Base-by-base conservation (phyloP, 148 eudicot species). In the Spergularia marina region DNA sequence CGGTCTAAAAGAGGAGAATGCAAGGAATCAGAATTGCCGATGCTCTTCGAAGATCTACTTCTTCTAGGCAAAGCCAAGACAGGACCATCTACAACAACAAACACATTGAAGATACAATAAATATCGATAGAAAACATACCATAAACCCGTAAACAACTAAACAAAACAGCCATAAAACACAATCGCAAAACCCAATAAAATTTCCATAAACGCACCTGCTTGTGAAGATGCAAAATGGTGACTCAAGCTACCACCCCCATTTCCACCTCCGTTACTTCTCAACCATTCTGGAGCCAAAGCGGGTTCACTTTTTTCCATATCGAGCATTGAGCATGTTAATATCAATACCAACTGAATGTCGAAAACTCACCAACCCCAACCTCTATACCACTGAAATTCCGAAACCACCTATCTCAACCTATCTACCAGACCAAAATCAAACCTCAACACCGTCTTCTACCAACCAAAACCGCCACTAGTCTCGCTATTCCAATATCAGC, bases 221-320 rank as follows among this genome's bases (percentile, higher is more conserved):
- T 74, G 87, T 15, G 70, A 84, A 25, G 82, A 76, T 18, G 83
- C 79, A 80, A 77, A 76, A 77, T 85, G 89, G 86, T 89, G 91
- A 84, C 59, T 64, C 34, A 91, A 77, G 80, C 77, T 74, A 76
- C 97, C 89, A 76, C 83, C 86, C 53, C 89, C 89, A 76, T 75
- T 76, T 80, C 83, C 76, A 81, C 85, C 86, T 79, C 98, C 98
- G 71, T 86, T 72, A 66, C 75, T 81, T 85, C 87, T 88, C 90
- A 93, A 68, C 98, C 98, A 93, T 88, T 93, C 90, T 54, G 98
- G 98, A 82, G 77, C 91, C 81, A 93, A 89, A 79, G 88, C 84
- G 60, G 94, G 98, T 84, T 93, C 98, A 83, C 90, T 93, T 87
- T 78, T 89, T 75, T 93, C 98, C 98, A 93, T 93, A 74, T 84